phyloP scores from a whole-genome alignment of 1,284 basidiomycete species.

The Ustilago loliicola region DNA sequence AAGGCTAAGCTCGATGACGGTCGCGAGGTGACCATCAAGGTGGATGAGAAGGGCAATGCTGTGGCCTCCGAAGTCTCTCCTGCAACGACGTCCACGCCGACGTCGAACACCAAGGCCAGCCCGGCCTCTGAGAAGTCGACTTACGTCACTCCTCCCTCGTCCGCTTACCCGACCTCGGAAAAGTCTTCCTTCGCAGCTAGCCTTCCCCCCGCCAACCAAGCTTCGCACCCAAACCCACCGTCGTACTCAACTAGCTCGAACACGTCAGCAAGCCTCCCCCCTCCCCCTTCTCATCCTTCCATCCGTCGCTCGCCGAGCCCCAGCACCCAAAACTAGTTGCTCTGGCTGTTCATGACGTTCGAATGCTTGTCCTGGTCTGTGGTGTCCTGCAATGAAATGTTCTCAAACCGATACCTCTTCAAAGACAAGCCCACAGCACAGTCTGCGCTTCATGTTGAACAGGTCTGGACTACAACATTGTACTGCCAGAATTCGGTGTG shows the following conservation, averaged over 20 bases:
- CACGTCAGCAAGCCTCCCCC: constrained; percentile 1
- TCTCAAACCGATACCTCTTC: too few species aligned
- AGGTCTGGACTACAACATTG: too few species aligned
- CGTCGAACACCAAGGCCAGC: constrained; percentile 2
- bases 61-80: constrained; percentile 25
- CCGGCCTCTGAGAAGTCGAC: constrained; percentile 29
- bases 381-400: too few species aligned
- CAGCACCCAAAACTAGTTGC: constrained; percentile 13
- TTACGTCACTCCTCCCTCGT: constrained; percentile 14
- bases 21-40: constrained; percentile 32
- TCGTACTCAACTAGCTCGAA: constrained; percentile 21
- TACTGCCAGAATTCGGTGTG: too few species aligned
- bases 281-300: constrained; percentile 28
- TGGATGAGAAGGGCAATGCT: constrained; percentile 45
- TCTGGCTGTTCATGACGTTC: neutral
- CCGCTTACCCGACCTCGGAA: neutral
- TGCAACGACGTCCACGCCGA: neutral
- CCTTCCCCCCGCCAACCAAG: neutral
- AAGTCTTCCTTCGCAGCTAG: neutral
- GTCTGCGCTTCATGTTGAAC: too few species aligned
- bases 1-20: constrained; percentile 47
- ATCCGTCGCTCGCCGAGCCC: constrained; percentile 22
- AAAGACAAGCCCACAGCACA: too few species aligned
- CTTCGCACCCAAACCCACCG: constrained; percentile 15
- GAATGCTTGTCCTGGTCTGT: too few species aligned